Percentiles rank a stretch among this genome's conserved stretches.
Evolutionary conservation across 768 basidiomycete genomes (phyloP).

Genomic region (Astraeus odoratus): DNA sequence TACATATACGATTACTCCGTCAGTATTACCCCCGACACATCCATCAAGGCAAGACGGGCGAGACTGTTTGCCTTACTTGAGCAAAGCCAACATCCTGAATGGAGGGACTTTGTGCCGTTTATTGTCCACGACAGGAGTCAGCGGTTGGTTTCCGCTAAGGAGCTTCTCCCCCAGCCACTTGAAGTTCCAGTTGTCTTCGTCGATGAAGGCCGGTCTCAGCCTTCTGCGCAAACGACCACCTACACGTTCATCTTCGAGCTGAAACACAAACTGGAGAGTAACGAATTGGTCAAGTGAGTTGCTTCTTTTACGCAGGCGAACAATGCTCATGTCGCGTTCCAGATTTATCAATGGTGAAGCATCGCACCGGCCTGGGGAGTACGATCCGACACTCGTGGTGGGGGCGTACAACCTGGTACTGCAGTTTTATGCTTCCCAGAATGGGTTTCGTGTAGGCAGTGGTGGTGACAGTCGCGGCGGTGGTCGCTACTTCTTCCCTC

Average conservation of each 20-base stretch:
- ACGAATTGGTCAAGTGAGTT: slow-evolving; percentile 29
- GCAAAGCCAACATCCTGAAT: slow-evolving; percentile 27
- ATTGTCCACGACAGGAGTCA: slow-evolving; percentile 36
- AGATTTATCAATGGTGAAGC: slow-evolving; percentile 37
- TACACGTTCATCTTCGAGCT: slow-evolving; percentile 34
- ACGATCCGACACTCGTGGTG: slow-evolving; percentile 37
- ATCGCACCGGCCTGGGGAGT: slow-evolving; percentile 28
- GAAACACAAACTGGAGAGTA: slow-evolving; percentile 23
- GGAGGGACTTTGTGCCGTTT: slow-evolving; percentile 29
- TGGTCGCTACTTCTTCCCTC: slow-evolving; percentile 46
- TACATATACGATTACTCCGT: slow-evolving; percentile 42
- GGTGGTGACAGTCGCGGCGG: slow-evolving; percentile 15
- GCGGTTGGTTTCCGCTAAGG: slow-evolving; percentile 35
- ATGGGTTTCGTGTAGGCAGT: slow-evolving; percentile 36
- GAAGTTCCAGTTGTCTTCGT: slow-evolving; percentile 27
- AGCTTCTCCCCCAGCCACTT: slow-evolving; percentile 34
- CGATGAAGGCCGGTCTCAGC: slow-evolving; percentile 34
- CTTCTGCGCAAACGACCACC: slow-evolving; percentile 23
- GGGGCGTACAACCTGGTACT: slow-evolving; percentile 44
- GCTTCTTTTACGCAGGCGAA: background rate
- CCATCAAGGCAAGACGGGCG: slow-evolving; percentile 31
- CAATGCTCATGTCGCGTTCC: background rate
- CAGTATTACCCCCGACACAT: slow-evolving; percentile 27
- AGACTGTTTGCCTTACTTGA: slow-evolving; percentile 41
- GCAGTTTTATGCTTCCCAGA: slow-evolving; percentile 34